phyloP scores from a whole-genome alignment of 805 yeast species.

The Candida arabinofermentans region DNA sequence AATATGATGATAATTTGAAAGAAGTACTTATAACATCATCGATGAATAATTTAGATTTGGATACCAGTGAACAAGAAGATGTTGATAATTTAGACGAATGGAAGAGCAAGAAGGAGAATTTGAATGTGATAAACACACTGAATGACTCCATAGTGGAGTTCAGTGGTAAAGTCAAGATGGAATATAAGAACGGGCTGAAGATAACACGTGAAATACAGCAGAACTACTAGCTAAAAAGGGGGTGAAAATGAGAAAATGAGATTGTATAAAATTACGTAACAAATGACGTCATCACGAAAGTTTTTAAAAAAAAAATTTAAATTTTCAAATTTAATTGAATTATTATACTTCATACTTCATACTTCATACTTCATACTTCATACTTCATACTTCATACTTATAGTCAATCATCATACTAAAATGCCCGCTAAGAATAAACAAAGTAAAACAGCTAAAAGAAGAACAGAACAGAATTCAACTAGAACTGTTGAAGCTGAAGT shows the following conservation, averaged over 20 bases:
- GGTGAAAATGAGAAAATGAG: neutral
- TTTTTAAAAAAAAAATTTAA: neutral
- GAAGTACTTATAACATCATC: conserved; percentile 25
- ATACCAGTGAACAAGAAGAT: conserved; percentile 13
- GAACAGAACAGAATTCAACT: conserved; percentile 45
- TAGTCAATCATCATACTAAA: neutral
- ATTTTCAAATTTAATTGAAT: too few species aligned
- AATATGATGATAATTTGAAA: conserved; percentile 17
- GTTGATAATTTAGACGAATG: conserved; percentile 2
- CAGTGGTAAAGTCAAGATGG: conserved; percentile 5
- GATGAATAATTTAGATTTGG: conserved; percentile 25
- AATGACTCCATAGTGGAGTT: conserved; percentile 6
- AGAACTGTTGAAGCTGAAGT: conserved; percentile 66
- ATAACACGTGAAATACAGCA: neutral
- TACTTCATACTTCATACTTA: neutral
- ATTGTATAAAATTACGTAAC: neutral
- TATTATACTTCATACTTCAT: neutral
- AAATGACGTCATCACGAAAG: neutral
- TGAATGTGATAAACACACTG: conserved; percentile 5
- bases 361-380: neutral
- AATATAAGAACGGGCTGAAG: conserved; percentile 7
- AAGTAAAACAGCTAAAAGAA: conserved; percentile 56
- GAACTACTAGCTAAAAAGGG: neutral
- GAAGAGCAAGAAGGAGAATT: conserved; percentile 5
- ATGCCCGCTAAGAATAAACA: conserved; percentile 37